Base-by-base conservation (phyloP, 768 basidiomycete species). In the Boletus sp. region DNA sequence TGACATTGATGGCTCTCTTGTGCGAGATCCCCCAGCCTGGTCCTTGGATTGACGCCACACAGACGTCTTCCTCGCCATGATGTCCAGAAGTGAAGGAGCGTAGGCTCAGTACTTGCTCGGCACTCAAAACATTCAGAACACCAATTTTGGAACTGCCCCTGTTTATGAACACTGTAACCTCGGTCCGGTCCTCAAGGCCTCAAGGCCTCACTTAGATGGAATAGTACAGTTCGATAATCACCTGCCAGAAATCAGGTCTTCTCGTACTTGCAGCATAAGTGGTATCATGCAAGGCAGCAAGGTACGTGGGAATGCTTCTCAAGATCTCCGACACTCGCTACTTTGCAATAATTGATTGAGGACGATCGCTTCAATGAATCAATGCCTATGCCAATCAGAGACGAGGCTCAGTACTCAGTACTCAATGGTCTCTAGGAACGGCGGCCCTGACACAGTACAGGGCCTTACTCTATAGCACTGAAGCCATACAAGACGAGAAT, bases 101-200 rank as follows among this genome's bases (percentile, higher is more conserved):
- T 30, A 24, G 24, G 24, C 24, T 33, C 33, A 11, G 33, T 5
- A 33, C 11, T 33, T 33, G 42, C 29, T 41, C 28, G 35, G 10
- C 15, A 20, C 7, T 40, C 48, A 30, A 24, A 39, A 40, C 40
- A 4, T 47, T 40, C 47, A 3, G 17, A 18, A 20, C 14, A 40
- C 62, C 55, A 47, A 47, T 45, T 67, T 47, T 12, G 51, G 58
- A 53, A 53, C 32, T 11, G 17, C 52, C 58, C 57, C 57, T 60
- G 41, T 48, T 40, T 44, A 37, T 37, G 6, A 24, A 37, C 15
- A 10, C 4, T 37, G 10, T 37, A 14, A 40, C n/a, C 10, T 24
- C 24, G 24, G 24, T 3, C 3, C 24, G 24, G 24, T 24, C 24
- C 24, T 24, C n/a, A n/a, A n/a, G n/a, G n/a, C n/a, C n/a, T n/a